Base-by-base conservation (phyloP, 257 asterid species). In the Solanum sparsipilum region DNA sequence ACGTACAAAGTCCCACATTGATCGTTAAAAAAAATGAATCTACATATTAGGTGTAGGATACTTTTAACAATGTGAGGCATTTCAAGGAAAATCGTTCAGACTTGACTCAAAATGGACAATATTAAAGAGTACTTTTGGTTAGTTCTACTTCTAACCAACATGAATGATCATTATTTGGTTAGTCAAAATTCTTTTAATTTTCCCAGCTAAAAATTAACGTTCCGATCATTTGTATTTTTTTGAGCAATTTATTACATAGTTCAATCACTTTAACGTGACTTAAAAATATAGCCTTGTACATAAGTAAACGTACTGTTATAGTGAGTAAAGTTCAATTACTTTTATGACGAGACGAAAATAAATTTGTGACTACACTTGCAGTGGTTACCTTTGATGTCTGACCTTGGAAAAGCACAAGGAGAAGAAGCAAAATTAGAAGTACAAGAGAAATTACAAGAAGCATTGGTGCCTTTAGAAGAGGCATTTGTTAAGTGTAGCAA, bases 301-400 rank as follows among this genome's bases (percentile, higher is more conserved):
- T 67, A 29, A 70, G n/a, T 67, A 29, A 70, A 29, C 35, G 21
- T 70, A 70, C 12, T 70, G n/a, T 29, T 70, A 13, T 31, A 29
- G 16, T 67, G 20, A 27, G 74, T 25, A 67, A 67, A 60, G 4
- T 60, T 60, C 6, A 60, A 9, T 60, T 60, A 65, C 32, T 65
- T n/a, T 65, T n/a, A 11, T 65, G 36, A 29, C 5, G 3, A 29
- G 10, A 68, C 9, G 2, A 13, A 68, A 68, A 12, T 27, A 29
- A 65, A 52, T 34, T 35, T 60, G 29, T 38, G 79, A n/a, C 39
- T 25, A 78, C 15, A 70, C 16, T 84, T 84, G 38, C 67, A 85
- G 87, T 92, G 91, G 93, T 92, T 36, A 88, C 90, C 92, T 6
- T 35, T 87, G 38, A 7, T 88, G 31, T 73, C 68, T 74, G 90